phyloP scores from a whole-genome alignment of 208 protist genomes.

The Lotmaria passim region DNA sequence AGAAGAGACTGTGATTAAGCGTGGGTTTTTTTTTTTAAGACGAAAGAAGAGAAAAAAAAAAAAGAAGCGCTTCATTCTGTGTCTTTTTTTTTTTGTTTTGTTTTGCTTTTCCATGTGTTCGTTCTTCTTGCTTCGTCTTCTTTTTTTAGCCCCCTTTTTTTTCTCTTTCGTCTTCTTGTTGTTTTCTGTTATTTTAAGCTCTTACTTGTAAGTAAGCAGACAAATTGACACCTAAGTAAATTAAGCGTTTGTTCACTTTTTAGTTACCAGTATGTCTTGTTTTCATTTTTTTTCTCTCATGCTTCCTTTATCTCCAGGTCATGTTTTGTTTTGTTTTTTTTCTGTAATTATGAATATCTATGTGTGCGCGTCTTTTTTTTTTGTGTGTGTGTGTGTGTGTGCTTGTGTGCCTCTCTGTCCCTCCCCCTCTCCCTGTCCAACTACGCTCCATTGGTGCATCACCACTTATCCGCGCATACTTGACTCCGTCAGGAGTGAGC shows the following conservation, averaged over 20 bases:
- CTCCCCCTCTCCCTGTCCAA: background rate
- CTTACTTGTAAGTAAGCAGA: too few species aligned
- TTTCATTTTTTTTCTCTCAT: constrained; percentile 7
- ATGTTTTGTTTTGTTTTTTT: constrained; percentile 5
- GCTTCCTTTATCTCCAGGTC: background rate
- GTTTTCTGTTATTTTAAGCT: background rate
- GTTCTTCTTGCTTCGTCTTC: background rate
- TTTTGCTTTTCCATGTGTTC: background rate
- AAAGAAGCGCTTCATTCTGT: background rate
- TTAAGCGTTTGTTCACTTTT: background rate
- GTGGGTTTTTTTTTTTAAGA: too few species aligned
- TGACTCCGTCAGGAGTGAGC: too few species aligned
- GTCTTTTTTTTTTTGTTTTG: background rate
- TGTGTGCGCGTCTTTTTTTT: background rate
- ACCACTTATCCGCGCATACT: too few species aligned
- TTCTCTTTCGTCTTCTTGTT: background rate
- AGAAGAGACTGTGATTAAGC: too few species aligned
- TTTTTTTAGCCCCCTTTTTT: background rate
- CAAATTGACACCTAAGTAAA: too few species aligned
- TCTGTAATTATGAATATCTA: background rate
- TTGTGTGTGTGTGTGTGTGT: background rate
- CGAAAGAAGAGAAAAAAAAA: too few species aligned
- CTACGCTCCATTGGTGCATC: background rate
- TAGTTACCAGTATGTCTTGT: background rate
- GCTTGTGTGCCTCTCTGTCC: background rate